phyloP scores from a whole-genome alignment of 306 rosid species.

The Vigna nakashimae region DNA sequence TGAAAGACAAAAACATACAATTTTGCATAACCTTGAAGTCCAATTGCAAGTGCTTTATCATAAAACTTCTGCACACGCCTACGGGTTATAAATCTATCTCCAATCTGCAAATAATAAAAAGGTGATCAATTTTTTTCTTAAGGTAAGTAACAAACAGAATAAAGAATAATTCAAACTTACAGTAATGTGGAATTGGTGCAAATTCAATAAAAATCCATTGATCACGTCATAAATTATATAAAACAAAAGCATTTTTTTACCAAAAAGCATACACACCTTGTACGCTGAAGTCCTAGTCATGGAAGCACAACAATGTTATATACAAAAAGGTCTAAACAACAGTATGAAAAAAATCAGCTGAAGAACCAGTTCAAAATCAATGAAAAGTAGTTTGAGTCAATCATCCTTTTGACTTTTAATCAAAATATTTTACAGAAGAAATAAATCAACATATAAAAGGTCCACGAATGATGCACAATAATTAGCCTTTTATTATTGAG shows the following conservation, averaged over 20 bases:
- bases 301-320: neutral
- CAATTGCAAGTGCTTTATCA: conserved; percentile 84
- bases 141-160: conserved; percentile 38
- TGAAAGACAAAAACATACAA: conserved; percentile 64
- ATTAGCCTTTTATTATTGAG: neutral
- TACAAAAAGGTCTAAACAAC: neutral
- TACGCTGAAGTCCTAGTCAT: conserved; percentile 8
- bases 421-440: neutral
- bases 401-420: neutral
- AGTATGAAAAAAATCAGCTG: neutral
- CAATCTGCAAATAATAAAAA: conserved; percentile 66
- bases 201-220: conserved; percentile 26
- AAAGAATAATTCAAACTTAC: conserved; percentile 21
- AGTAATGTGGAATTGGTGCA: conserved; percentile 21
- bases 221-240: conserved; percentile 18
- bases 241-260: conserved; percentile 6
- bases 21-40: conserved; percentile 92
- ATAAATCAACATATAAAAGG: neutral
- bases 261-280: conserved; percentile 32
- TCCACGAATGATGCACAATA: neutral
- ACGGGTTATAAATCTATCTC: conserved; percentile 89
- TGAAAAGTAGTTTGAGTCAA: neutral
- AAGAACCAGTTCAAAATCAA: neutral
- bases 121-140: conserved; percentile 17
- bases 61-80: conserved; percentile 82